These are phyloP conservation scores for Fusarium sororula DNA, from an alignment of 2,329 filamentous ascomycete genomes.

Conservation along the genomic window DNA sequence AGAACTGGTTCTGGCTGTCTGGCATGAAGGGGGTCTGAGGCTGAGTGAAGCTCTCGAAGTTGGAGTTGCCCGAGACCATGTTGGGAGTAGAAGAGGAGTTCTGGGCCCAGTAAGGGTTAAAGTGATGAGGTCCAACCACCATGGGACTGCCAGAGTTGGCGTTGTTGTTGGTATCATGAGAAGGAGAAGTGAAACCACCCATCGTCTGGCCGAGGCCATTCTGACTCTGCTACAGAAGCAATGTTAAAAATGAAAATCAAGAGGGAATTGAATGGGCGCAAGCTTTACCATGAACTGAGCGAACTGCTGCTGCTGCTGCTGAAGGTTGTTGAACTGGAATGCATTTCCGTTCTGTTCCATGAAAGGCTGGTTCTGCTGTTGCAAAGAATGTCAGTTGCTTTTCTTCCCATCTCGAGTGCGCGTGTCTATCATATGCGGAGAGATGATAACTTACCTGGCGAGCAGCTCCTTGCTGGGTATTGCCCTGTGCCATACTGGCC, in stretches of 20 bases:
- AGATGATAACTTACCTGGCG: neutral
- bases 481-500: neutral
- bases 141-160: neutral
- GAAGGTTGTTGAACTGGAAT: neutral
- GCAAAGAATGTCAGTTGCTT: conserved; percentile 1
- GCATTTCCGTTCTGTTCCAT: neutral
- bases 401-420: neutral
- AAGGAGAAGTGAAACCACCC: neutral
- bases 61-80: neutral
- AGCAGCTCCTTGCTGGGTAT: neutral
- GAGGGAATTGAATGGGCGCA: too few species aligned
- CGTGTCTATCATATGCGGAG: neutral
- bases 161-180: neutral
- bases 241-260: neutral
- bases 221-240: neutral
- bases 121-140: neutral
- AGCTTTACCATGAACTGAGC: neutral
- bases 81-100: neutral
- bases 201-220: neutral
- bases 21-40: neutral
- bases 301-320: neutral
- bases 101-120: neutral
- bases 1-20: neutral
- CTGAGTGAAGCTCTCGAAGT: neutral
- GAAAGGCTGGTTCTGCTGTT: neutral